Evolutionary conservation across 1,139 yeast species (phyloP), one percentile per base, ranked within the genome.

Genomic region (Ogataea hybrid): DNA sequence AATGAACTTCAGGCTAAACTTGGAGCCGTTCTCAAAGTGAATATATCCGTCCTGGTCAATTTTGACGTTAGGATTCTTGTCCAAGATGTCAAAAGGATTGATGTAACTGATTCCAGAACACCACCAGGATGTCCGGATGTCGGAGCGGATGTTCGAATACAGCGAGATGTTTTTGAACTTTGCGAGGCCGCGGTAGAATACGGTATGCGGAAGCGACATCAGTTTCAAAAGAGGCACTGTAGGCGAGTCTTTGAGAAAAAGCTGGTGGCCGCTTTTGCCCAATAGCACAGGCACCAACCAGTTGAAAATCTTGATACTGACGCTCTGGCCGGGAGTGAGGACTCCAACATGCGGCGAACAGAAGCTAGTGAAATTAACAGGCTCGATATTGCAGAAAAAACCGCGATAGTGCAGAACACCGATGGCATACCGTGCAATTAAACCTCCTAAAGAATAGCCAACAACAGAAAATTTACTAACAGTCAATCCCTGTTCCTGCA

Each of bases 311-410:
- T 51, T 52, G n/a, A 65, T 61, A 5, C 66, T 60, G 41, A 71
- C 49, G 17, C 77, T 68, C 16, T 58, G 52, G 6, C 85, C 82
- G 1, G 92, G 84, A 14, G 83, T 80, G 42, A 77, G 64, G 1
- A 76, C 84, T 3, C 95, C 96, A 2, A 85, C 85, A 61, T 87
- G 95, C 1, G 96, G 96, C 1, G 88, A 70, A 53, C 92, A 84
- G 54, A 87, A 82, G 1, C 92, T 79, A 8, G 84, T 75, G 58
- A 83, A 84, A 51, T 79, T 78, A n/a, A 78, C 57, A 4, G 84
- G 80, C 30, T 63, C 67, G 10, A 50, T 43, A 4, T 56, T 50
- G 9, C 46, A 38, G 56, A 87, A 85, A 47, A 71, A 69, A 2
- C 75, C 75, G 38, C 73, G 71, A 42, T 71, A 69, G 50, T 75